Evolutionary conservation across 2,329 filamentous ascomycete genomes (phyloP), one percentile per base, ranked within the genome.

Genomic region (Aspergillus unguis): DNA sequence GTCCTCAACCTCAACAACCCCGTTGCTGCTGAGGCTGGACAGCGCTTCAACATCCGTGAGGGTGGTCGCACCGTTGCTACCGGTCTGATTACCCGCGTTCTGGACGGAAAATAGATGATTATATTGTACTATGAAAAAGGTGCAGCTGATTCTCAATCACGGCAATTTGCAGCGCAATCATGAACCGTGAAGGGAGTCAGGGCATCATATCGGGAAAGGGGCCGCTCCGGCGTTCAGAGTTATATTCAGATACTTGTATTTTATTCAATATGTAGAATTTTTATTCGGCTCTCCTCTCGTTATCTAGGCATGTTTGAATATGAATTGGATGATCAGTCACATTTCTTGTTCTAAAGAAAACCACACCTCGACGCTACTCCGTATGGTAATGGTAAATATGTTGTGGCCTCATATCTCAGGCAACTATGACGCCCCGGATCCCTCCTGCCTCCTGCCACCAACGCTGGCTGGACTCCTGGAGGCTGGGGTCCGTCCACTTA

Each of bases 11-110:
- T 96, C 69, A 84, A 90, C 76, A 80, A 88, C 75, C 90, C 92
- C 58, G 84, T 95, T 67, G 92, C 92, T 55, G 77, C 96, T 59
- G 94, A 99, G 79, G 78, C 84, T 58, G 92, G 94, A 65, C 90
- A 96, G 80, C 89, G 94, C 67, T 94, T 99, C 84, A 99, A 97
- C 81, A 85, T 99, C 71, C 90, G 94, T 76, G 94, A 99, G 81
- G 94, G 94, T 79, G 92, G 92, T 66, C 85, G 90, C 65, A 94
- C 89, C 55, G 88, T 94, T 53, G 89, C 88, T 64, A 94, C 89
- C 65, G 89, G 89, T 74, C 79, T 94, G 64, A 81, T 91, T 65
- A 94, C 89, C 61, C 85, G 86, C 66, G 85, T 94, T 68, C 56
- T 82, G 46, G 75, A 75, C 57, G 17, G 17, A 17, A 73, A 76